Evolutionary conservation across 1,284 basidiomycete species (phyloP).

Genomic region (Chalciporus sp.): DNA sequence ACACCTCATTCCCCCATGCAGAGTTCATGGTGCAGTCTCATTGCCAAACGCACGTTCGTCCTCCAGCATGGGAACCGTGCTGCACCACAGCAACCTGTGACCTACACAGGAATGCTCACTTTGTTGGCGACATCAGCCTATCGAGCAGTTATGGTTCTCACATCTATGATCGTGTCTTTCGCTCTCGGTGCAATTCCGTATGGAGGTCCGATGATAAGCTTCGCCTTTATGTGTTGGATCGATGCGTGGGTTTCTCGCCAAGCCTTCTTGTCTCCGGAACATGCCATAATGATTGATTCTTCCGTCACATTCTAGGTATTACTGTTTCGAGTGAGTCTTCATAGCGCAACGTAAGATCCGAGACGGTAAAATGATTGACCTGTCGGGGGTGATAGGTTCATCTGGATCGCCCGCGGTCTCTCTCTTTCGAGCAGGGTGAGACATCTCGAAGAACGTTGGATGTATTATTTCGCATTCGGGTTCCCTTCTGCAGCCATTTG

Average conservation of each 20-base stretch:
- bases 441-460: slow-evolving; percentile 83
- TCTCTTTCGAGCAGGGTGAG: slow-evolving; percentile 68
- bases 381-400: slow-evolving; percentile 50
- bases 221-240: slow-evolving; percentile 80
- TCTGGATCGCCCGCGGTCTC: slow-evolving; percentile 75
- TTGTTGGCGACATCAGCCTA: slow-evolving; percentile 78
- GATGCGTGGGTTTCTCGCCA: slow-evolving; percentile 64
- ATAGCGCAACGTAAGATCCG: not conserved
- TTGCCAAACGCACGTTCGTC: slow-evolving; percentile 70
- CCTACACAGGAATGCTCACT: slow-evolving; percentile 72
- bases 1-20: slow-evolving; percentile 33
- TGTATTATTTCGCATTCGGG: slow-evolving; percentile 84
- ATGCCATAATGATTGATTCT: slow-evolving; percentile 5
- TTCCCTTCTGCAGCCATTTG: slow-evolving; percentile 68
- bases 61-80: slow-evolving; percentile 66
- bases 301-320: slow-evolving; percentile 56
- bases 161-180: slow-evolving; percentile 71
- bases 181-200: slow-evolving; percentile 63
- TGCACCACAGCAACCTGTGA: slow-evolving; percentile 47
- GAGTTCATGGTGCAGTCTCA: slow-evolving; percentile 72
- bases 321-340: slow-evolving; percentile 78
- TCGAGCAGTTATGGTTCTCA: slow-evolving; percentile 75
- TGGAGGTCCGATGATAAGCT: slow-evolving; percentile 59
- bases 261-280: slow-evolving; percentile 1
- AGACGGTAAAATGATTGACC: slow-evolving; percentile 9